Conservation (phyloP, 306 rosid species). For the Medicago arabica region DNA sequence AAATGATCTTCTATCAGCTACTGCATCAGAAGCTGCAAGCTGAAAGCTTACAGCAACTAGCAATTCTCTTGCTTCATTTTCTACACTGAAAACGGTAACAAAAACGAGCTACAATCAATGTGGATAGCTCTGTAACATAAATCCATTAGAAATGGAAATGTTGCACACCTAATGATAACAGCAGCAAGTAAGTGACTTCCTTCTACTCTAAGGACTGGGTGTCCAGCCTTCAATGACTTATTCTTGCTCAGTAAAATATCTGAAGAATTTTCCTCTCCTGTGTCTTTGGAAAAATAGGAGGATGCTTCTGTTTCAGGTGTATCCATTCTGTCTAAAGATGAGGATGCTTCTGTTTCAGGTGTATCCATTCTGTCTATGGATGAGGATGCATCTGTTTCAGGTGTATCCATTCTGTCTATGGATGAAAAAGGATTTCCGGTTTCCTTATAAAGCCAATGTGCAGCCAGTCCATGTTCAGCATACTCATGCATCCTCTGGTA, state of each 20-base stretch:
- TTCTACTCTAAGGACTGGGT: conserved; percentile 94
- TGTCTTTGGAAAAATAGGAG: conserved; percentile 63
- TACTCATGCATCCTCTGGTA: conserved; percentile 91
- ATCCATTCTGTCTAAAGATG: conserved; percentile 43
- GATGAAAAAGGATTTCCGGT: conserved; percentile 65
- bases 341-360: conserved; percentile 61
- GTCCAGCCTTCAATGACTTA: conserved; percentile 78
- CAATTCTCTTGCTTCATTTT: conserved; percentile 82
- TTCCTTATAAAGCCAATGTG: conserved; percentile 99
- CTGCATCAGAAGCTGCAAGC: conserved; percentile 88
- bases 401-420: conserved; percentile 56
- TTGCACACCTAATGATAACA: conserved; percentile 70
- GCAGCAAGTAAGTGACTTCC: conserved; percentile 97
- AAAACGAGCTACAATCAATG: conserved; percentile 26
- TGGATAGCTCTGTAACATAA: conserved; percentile 15
- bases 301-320: conserved; percentile 66
- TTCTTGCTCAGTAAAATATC: conserved; percentile 61
- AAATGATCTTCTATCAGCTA: conserved; percentile 82
- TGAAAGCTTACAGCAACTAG: conserved; percentile 92
- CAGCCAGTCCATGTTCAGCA: conserved; percentile 98
- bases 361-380: conserved; percentile 47
- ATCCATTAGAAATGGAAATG: conserved; percentile 28
- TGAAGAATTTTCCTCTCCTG: conserved; percentile 61
- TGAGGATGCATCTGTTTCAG: conserved; percentile 61
- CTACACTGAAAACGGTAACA: conserved; percentile 62